These are phyloP conservation scores for Tetrapisispora arboricola DNA, from an alignment of 805 yeast genomes.

Conservation along the genomic window DNA sequence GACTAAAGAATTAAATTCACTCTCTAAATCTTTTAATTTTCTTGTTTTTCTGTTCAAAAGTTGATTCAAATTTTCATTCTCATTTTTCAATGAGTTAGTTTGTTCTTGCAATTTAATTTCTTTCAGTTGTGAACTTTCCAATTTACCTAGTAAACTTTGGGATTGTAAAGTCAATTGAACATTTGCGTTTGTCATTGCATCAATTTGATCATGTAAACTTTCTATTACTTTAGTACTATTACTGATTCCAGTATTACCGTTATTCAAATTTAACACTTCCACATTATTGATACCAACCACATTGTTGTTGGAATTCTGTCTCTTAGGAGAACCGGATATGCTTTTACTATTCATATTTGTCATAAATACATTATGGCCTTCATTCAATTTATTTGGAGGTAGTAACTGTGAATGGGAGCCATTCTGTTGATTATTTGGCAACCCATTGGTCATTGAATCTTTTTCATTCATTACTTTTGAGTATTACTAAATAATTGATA, in stretches of 20 bases:
- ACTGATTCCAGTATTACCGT: not conserved
- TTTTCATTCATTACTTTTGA: not conserved
- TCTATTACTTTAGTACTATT: constrained; percentile 31
- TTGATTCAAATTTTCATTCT: constrained; percentile 63
- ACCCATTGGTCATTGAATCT: not conserved
- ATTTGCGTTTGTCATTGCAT: constrained; percentile 37
- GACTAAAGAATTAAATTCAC: constrained; percentile 2
- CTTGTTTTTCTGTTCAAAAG: constrained; percentile 62
- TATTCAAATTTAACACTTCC: not conserved
- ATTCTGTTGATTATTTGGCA: not conserved
- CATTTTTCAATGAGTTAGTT: constrained; percentile 59
- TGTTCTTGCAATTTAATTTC: constrained; percentile 41
- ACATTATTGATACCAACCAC: not conserved
- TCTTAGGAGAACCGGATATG: constrained; percentile 1
- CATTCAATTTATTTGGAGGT: constrained; percentile 2
- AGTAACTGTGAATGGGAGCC: not conserved
- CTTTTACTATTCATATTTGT: constrained; percentile 4
- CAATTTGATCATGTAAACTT: constrained; percentile 38
- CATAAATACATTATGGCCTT: constrained; percentile 14
- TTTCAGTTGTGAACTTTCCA: constrained; percentile 34
- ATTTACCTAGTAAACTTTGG: constrained; percentile 43
- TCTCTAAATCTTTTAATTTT: constrained; percentile 45
- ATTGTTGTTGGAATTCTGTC: not conserved
- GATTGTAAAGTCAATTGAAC: constrained; percentile 30
- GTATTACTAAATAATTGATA: too few species aligned